Evolutionary conservation across 2,329 filamentous ascomycete species (phyloP).

Genomic region (Diaporthe sp.): DNA sequence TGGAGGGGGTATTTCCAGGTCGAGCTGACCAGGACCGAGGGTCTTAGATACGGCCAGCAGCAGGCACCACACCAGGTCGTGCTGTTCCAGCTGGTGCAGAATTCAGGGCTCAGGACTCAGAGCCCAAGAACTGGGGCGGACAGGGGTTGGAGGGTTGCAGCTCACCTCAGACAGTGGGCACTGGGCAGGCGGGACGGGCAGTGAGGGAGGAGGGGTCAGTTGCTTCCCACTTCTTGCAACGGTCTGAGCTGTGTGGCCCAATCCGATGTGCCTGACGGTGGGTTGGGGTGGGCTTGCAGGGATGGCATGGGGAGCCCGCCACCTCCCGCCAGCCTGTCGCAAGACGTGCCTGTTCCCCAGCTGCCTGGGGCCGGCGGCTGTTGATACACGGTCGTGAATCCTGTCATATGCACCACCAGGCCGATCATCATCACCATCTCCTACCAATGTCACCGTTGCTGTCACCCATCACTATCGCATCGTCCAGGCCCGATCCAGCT

Average conservation of each 20-base stretch:
- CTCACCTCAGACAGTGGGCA: conserved; percentile 10
- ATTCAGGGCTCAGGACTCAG: conserved; percentile 12
- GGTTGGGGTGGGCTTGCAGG: conserved; percentile 26
- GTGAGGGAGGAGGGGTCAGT: conserved; percentile 3
- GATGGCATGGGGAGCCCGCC: conserved; percentile 33
- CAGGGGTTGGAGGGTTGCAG: conserved; percentile 14
- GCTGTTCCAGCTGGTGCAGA: not conserved
- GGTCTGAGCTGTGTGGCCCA: conserved; percentile 8
- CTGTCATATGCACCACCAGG: conserved; percentile 20
- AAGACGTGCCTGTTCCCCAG: not conserved
- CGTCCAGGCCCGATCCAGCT: not conserved
- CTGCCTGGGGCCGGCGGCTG: conserved; percentile 40
- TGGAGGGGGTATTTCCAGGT: conserved; percentile 21
- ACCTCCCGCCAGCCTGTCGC: conserved; percentile 32
- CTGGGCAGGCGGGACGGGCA: conserved; percentile 26
- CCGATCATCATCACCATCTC: conserved; percentile 5
- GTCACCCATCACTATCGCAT: conserved; percentile 3
- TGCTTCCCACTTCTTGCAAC: not conserved
- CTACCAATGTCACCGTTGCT: not conserved
- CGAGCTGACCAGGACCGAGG: not conserved
- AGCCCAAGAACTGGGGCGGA: conserved; percentile 27
- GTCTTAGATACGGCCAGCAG: conserved; percentile 13
- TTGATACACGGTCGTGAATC: conserved; percentile 36
- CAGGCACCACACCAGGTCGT: not conserved
- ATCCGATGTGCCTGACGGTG: conserved; percentile 28